Conservation (phyloP, 2,329 filamentous ascomycete species). For the Pseudocercospora crystallina region DNA sequence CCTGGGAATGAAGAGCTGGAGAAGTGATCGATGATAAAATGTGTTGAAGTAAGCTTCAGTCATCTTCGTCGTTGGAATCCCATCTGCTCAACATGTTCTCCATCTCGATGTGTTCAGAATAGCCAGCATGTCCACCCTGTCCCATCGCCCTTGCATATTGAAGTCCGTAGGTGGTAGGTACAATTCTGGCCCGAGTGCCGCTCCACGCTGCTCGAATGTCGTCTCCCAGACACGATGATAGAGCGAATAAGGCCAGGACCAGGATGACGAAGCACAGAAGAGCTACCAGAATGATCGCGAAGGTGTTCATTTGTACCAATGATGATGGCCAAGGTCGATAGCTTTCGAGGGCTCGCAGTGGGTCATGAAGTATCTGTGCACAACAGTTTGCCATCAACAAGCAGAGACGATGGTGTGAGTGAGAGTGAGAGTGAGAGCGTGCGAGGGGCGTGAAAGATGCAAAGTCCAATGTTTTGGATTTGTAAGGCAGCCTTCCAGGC, state of each 20-base stretch:
- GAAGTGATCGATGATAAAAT: too few species aligned
- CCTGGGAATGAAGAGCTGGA: too few species aligned
- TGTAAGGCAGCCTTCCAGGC: too few species aligned
- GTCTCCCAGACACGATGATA: slow-evolving; percentile 58
- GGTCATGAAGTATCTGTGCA: too few species aligned
- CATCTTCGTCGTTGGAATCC: not conserved
- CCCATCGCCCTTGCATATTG: slow-evolving; percentile 58
- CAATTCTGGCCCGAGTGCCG: slow-evolving; percentile 43
- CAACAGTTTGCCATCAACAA: too few species aligned
- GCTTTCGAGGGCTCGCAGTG: too few species aligned
- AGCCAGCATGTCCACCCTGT: slow-evolving; percentile 52
- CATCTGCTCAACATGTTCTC: slow-evolving; percentile 55
- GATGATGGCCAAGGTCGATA: too few species aligned
- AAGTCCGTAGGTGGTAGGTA: slow-evolving; percentile 50
- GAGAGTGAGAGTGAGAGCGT: too few species aligned
- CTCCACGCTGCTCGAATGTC: slow-evolving; percentile 50
- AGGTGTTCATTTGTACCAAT: slow-evolving; percentile 17
- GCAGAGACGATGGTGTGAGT: too few species aligned
- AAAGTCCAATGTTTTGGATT: too few species aligned
- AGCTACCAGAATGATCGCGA: slow-evolving; percentile 24
- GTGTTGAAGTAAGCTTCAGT: not conserved
- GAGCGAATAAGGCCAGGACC: slow-evolving; percentile 48
- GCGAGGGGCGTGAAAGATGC: too few species aligned
- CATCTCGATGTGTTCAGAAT: slow-evolving; percentile 64
- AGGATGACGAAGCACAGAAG: slow-evolving; percentile 27